Base-by-base conservation (phyloP, 768 basidiomycete species). In the Infundibulicybe gibba region DNA sequence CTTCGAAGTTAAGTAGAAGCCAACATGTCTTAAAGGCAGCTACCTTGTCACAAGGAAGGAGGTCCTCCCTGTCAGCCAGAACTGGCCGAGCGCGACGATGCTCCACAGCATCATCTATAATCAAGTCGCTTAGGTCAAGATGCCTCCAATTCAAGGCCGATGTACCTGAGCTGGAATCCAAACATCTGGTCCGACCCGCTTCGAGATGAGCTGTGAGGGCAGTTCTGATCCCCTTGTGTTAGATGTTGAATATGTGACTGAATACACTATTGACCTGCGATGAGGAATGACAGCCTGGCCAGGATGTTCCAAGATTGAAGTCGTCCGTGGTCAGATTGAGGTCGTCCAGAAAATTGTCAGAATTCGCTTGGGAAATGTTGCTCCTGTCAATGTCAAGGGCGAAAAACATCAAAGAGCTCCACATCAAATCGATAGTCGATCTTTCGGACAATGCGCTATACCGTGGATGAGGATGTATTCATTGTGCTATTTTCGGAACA, bases 271-370 rank as follows among this genome's bases (percentile, higher is more conserved):
- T 25, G 25, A 25, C 25, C 25, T 0, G 81, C 80, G 32, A 59
- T 66, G 16, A 81, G 57, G 57, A 81, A 82, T 8, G 75, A 48
- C 1, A 81, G 55, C 17, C 72, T 71, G 53, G 76, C 79, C 2
- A 85, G 49, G 0, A 71, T 75, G 54, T 80, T 6, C 80, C 80
- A 35, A 70, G 49, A 55, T 81, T 82, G 58, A 70, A 81, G 17
- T 19, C 35, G 54, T 85, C 68, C 0, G 81, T 83, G 15, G 76
- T 84, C 50, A 87, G 64, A 2, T 68, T 58, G 6, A 87, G 69
- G 54, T 87, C 83, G 2, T 64, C 49, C n/a, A 87, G 63, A 53
- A 88, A 78, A 59, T 83, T 85, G 61, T 86, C 84, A 2, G 81
- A 75, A 50, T 85, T 84, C 30, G 85, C 85, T 58, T 81, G 81